Evolutionary conservation across 2,329 filamentous ascomycete species (phyloP).

Genomic region (Cryoendolithus antarcticus): DNA sequence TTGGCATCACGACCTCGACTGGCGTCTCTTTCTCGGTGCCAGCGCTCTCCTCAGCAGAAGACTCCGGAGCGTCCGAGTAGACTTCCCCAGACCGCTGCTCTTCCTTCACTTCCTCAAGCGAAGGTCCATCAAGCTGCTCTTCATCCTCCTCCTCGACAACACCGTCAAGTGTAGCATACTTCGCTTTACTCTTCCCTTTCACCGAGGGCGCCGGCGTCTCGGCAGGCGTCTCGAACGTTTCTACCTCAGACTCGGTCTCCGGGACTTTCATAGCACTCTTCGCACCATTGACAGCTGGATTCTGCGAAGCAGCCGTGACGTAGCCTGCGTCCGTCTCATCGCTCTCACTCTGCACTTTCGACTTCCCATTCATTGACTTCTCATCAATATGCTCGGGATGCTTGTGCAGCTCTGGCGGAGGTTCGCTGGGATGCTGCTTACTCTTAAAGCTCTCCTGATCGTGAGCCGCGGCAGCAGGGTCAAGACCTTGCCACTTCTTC

Average conservation of each 20-base stretch:
- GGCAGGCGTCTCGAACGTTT: conserved; percentile 1
- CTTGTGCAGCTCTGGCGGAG: conserved; percentile 7
- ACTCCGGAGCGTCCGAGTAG: neutral
- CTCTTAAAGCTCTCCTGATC: conserved; percentile 7
- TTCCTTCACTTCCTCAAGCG: neutral
- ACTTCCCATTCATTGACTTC: too few species aligned
- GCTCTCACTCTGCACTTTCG: conserved; percentile 1
- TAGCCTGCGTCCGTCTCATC: conserved; percentile 3
- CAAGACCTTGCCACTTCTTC: conserved; percentile 6
- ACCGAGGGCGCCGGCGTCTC: neutral
- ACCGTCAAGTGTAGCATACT: conserved; percentile 1
- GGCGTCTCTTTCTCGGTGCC: neutral
- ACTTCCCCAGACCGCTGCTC: conserved; percentile 1
- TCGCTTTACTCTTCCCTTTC: conserved; percentile 1
- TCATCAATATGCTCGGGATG: conserved; percentile 7
- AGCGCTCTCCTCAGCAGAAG: too few species aligned
- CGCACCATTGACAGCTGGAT: neutral
- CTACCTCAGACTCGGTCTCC: conserved; percentile 1
- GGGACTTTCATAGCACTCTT: neutral
- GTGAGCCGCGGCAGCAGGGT: conserved; percentile 4
- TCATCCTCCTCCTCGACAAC: conserved; percentile 1
- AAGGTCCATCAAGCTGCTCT: too few species aligned
- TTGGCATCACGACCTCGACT: conserved; percentile 3
- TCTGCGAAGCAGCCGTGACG: conserved; percentile 3
- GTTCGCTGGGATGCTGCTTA: conserved; percentile 10